These are phyloP conservation scores for Lanmaoa rubissima DNA, from an alignment of 768 basidiomycete genomes.

Conservation along the genomic window DNA sequence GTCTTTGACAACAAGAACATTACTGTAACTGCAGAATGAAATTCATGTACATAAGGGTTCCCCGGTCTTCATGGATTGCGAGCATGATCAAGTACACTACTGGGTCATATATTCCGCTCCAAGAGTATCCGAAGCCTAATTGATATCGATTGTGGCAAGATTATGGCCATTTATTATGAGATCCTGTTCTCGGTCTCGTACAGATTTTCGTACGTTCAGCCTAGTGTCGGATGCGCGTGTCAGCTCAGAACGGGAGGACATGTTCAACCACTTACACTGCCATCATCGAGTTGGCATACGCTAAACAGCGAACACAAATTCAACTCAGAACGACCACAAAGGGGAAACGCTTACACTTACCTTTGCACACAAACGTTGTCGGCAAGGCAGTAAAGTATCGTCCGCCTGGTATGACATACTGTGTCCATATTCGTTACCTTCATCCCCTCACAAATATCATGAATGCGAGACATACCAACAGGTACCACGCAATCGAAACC, in stretches of 20 bases:
- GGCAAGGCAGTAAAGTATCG: not conserved
- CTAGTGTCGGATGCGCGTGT: not conserved
- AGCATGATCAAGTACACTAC: no score
- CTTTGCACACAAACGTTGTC: slow-evolving; percentile 4
- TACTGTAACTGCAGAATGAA: no score
- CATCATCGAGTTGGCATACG: slow-evolving; percentile 12
- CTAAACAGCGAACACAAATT: not conserved
- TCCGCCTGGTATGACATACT: not conserved
- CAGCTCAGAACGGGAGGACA: not conserved
- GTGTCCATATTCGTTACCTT: not conserved
- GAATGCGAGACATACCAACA: not conserved
- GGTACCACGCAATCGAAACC: slow-evolving; percentile 7
- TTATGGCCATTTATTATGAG: not conserved
- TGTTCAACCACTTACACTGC: slow-evolving; percentile 3
- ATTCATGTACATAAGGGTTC: no score
- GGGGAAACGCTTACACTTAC: not conserved
- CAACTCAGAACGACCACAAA: not conserved
- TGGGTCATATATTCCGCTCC: no score
- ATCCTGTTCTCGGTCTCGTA: not conserved
- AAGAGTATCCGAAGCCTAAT: no score
- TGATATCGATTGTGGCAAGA: not conserved
- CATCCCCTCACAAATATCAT: not conserved
- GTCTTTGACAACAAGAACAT: no score
- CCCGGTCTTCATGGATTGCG: no score
- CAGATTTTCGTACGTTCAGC: slow-evolving; percentile 3